Evolutionary conservation across 2,329 filamentous ascomycete genomes (phyloP), one percentile per base, ranked within the genome.

Genomic region (Mycosphaerelloides madeirae): DNA sequence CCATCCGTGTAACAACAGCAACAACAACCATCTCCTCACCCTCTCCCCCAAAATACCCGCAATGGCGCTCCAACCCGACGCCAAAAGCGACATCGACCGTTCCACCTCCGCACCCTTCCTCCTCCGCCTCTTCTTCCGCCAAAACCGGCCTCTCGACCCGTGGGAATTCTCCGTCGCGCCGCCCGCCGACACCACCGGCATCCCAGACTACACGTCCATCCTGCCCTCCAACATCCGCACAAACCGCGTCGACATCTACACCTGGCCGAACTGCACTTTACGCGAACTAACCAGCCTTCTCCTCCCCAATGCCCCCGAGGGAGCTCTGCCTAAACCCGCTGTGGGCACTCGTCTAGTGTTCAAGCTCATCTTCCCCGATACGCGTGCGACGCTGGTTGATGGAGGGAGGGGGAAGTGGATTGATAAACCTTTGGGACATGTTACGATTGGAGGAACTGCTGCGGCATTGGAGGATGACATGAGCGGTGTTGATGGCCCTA

Each of bases 321-420:
- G 73, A 2, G 70, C 88, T 15, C 77, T 95, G 2, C 87, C 89
- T 1, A 72, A 76, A 29, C 86, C 86, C 0, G 79, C 83, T 6
- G 77, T 89, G 31, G 90, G 91, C 49, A 91, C 89, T 7, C 81
- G 91, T 42, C 76, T 96, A n/a, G 82, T 81, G 49, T 97, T 93
- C 69, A 84, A 90, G 37, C 78, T 95, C 14, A 80, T 96, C 42
- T 95, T 85, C 63, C 85, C 86, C 1, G 88, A 95, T 65, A 79
- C 85, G 18, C 68, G 73, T 40, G 67, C 66, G 34, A 65, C 73
- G 47, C 59, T 68, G 43, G 53, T 58, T 52, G 66, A 62, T 41
- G 66, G 65, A 15, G 68, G 66, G 19, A 67, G 74, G 39, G 76
- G 79, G 50, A 78, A 83, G 25, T 95, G 85, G 68, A 75, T 84